Percentiles rank a stretch among this genome's conserved stretches.
These are phyloP conservation scores for Caryopteris hybrid DNA, from an alignment of 305 asterid genomes.

Conservation along the genomic window DNA sequence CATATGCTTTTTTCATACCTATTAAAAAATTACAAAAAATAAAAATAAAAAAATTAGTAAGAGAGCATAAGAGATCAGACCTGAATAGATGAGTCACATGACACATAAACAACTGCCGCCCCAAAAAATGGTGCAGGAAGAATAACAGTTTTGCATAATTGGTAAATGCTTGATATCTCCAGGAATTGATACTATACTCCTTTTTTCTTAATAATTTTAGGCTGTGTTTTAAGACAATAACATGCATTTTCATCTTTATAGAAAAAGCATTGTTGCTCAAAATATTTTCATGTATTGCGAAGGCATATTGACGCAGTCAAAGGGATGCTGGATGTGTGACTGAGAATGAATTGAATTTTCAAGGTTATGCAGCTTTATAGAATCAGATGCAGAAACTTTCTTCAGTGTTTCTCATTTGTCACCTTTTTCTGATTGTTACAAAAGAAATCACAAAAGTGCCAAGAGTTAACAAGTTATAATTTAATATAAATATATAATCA, in stretches of 20 bases:
- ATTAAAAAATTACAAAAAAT: too few relatives aligned
- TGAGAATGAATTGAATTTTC: neutral
- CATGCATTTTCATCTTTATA: neutral
- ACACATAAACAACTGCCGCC: neutral
- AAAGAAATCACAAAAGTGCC: neutral
- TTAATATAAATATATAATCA: neutral
- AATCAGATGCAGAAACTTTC: neutral
- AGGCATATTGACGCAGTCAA: neutral
- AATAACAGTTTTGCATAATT: neutral
- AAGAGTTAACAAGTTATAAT: neutral
- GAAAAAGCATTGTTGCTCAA: neutral
- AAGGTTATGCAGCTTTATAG: neutral
- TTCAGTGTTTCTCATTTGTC: neutral
- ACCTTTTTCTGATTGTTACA: neutral
- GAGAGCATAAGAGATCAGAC: constrained; percentile 2
- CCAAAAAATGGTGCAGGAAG: neutral
- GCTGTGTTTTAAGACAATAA: neutral
- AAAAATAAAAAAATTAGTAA: constrained; percentile 14
- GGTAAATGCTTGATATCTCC: constrained; percentile 1
- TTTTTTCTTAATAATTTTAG: neutral
- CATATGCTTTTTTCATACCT: constrained; percentile 88
- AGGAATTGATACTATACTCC: neutral
- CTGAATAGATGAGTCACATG: neutral
- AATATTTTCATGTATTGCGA: neutral
- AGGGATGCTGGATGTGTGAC: neutral